These are phyloP conservation scores for Parathielavia hyrcaniae DNA, from an alignment of 495 filamentous ascomycete species.

Conservation along the genomic window DNA sequence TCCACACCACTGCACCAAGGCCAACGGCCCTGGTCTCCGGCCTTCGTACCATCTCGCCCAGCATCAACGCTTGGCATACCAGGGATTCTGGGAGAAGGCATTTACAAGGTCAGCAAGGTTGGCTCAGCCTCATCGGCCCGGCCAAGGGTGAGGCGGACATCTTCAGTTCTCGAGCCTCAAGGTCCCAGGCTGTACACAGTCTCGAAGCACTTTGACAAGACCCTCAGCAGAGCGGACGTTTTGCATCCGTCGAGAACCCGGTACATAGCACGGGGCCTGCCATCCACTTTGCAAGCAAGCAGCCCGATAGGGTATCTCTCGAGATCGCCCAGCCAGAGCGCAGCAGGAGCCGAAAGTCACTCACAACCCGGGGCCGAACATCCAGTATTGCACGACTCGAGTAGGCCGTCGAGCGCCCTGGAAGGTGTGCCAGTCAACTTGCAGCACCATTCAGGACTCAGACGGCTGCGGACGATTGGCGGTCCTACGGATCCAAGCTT, in stretches of 20 bases:
- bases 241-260: background rate
- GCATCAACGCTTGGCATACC: conserved; percentile 22
- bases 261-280: background rate
- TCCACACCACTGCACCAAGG: background rate
- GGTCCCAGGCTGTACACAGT: conserved; percentile 7
- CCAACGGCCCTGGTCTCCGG: conserved; percentile 15
- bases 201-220: conserved; percentile 20
- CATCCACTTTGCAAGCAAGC: background rate
- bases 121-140: conserved; percentile 11
- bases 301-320: no score
- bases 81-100: conserved; percentile 23
- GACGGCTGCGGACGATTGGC: background rate
- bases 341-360: background rate
- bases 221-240: conserved; percentile 13
- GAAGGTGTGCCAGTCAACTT: background rate
- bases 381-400: background rate
- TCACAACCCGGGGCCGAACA: background rate
- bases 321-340: background rate
- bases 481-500: background rate
- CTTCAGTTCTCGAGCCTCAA: conserved; percentile 6
- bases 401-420: background rate
- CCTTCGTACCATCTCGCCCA: conserved; percentile 11
- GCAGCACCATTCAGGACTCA: background rate
- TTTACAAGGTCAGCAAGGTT: conserved; percentile 30
- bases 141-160: conserved; percentile 10